Percentiles rank a stretch among this genome's conserved stretches.
phyloP scores from a whole-genome alignment of 1,284 basidiomycete genomes.

The Puccinia hordei region DNA sequence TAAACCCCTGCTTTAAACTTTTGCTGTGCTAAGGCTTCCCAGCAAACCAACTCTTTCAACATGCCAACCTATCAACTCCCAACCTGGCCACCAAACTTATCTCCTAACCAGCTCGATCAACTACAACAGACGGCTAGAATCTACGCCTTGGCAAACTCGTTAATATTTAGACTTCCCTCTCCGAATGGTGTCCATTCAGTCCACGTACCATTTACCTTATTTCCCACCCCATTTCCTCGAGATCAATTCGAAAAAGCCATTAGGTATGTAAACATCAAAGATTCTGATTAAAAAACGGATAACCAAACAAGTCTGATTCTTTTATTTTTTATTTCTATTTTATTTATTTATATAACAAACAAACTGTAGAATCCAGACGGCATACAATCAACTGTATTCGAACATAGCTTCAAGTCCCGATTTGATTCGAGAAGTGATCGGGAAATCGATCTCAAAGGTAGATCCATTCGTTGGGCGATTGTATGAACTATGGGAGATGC shows the following conservation, averaged over 20 bases:
- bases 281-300: neutral
- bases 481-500: constrained; percentile 79
- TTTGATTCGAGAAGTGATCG: constrained; percentile 82
- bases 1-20: no score
- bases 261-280: constrained; percentile 52
- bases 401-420: constrained; percentile 75
- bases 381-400: constrained; percentile 84
- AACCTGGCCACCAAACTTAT: neutral
- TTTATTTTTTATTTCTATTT: neutral
- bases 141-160: constrained; percentile 32
- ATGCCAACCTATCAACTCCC: constrained; percentile 18
- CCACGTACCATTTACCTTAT: constrained; percentile 82
- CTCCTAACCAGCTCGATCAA: neutral
- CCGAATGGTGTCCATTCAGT: constrained; percentile 65
- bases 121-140: neutral
- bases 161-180: constrained; percentile 45
- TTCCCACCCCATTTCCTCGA: constrained; percentile 84
- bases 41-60: neutral
- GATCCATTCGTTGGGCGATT: constrained; percentile 83
- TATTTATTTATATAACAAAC: no score
- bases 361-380: constrained; percentile 65
- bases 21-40: no score
- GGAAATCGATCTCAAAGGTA: constrained; percentile 72
- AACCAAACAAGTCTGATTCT: neutral
- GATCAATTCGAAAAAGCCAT: constrained; percentile 70